Evolutionary conservation across 345 rosid species (phyloP).

Genomic region (Cardiospermum halicacabum): DNA sequence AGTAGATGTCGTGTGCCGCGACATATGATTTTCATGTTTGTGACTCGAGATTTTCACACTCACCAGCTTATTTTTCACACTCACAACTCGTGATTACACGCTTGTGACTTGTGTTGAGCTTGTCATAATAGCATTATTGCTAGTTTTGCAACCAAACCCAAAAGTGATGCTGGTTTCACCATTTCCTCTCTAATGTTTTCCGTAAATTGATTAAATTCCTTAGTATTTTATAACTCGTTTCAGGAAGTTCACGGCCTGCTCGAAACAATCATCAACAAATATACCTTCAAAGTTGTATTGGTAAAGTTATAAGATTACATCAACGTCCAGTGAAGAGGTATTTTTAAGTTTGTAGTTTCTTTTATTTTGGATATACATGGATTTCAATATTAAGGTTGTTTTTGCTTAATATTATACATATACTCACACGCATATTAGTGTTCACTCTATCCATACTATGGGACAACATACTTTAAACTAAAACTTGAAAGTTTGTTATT

Average conservation of each 20-base stretch:
- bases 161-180: too few relatives aligned
- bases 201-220: constrained; percentile 7
- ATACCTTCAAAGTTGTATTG: constrained; percentile 53
- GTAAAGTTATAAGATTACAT: constrained; percentile 51
- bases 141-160: too few relatives aligned
- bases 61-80: too few relatives aligned
- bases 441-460: too few relatives aligned
- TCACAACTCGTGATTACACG: too few relatives aligned
- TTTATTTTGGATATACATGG: not conserved
- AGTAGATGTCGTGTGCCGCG: too few relatives aligned
- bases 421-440: too few relatives aligned
- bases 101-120: too few relatives aligned
- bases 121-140: too few relatives aligned
- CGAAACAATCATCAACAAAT: constrained; percentile 17
- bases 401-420: not conserved
- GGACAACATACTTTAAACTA: not conserved
- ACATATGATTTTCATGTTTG: too few relatives aligned
- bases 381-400: not conserved
- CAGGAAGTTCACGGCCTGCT: constrained; percentile 48
- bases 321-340: constrained; percentile 48
- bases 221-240: constrained; percentile 5
- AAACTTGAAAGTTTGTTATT: not conserved
- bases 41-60: too few relatives aligned
- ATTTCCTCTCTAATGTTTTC: too few relatives aligned
- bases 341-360: not conserved